Evolutionary conservation across 768 basidiomycete species (phyloP).

Genomic region (Auriscalpium vulgare): DNA sequence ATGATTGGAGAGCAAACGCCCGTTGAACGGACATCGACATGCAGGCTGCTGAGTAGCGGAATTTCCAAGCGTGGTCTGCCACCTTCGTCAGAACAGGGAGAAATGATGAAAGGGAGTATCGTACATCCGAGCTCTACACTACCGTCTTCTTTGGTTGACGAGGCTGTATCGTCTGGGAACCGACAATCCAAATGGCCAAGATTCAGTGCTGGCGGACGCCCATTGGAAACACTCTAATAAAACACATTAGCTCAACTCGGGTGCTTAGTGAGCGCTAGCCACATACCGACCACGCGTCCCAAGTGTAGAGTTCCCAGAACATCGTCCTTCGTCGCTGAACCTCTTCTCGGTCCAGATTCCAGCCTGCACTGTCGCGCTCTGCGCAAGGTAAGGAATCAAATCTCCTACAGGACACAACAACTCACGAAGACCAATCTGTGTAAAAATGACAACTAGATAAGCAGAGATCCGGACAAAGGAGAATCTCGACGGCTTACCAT

Average conservation of each 20-base stretch:
- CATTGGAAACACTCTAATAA: conserved; percentile 38
- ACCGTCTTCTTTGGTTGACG: conserved; percentile 24
- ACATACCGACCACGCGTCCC: conserved; percentile 1
- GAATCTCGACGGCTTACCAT: conserved; percentile 27
- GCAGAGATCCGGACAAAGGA: neutral
- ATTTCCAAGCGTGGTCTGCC: conserved; percentile 31
- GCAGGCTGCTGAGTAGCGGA: conserved; percentile 36
- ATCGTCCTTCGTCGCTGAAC: conserved; percentile 36
- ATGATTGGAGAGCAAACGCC: conserved; percentile 30
- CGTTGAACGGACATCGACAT: conserved; percentile 36
- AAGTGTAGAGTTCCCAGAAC: conserved; percentile 46
- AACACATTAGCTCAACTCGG: neutral
- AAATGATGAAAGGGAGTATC: conserved; percentile 12
- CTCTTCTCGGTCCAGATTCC: conserved; percentile 38
- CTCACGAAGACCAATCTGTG: conserved; percentile 46
- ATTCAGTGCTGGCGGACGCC: conserved; percentile 39
- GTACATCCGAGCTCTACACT: conserved; percentile 36
- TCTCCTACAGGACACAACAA: neutral
- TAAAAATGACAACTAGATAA: neutral
- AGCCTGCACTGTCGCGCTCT: conserved; percentile 47
- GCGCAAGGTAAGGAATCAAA: neutral
- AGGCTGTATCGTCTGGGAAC: conserved; percentile 39
- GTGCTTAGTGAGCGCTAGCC: neutral
- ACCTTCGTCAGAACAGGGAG: neutral
- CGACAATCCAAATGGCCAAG: conserved; percentile 44